Conservation (phyloP, 768 basidiomycete genomes). For the Obba rivulosa region DNA sequence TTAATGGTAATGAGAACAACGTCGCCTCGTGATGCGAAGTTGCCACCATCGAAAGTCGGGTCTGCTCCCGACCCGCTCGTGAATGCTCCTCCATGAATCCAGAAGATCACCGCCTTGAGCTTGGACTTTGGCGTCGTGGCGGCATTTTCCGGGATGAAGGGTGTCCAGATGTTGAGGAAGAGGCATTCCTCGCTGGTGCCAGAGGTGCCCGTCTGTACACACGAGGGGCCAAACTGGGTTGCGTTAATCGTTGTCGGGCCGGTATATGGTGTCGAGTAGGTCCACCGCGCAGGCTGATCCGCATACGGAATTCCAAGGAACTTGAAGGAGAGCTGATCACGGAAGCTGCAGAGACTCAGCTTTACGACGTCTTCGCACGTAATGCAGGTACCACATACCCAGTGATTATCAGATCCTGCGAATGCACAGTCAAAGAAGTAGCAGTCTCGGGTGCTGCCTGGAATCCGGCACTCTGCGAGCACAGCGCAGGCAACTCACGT, state of each 20-base stretch:
- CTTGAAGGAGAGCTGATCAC: conserved; percentile 43
- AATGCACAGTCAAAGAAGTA: conserved; percentile 14
- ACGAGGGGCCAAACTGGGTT: conserved; percentile 19
- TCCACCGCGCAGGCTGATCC: conserved; percentile 36
- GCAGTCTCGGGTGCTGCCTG: conserved; percentile 8
- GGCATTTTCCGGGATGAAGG: conserved; percentile 26
- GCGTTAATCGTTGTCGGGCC: conserved; percentile 25
- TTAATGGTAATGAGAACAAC: conserved; percentile 35
- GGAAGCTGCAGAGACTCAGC: conserved; percentile 25
- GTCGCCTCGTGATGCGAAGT: conserved; percentile 38
- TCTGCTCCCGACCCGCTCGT: conserved; percentile 35
- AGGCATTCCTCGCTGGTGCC: conserved; percentile 39
- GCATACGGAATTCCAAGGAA: conserved; percentile 51
- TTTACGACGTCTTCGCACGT: background rate
- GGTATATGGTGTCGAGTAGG: conserved; percentile 33
- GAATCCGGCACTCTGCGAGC: conserved; percentile 17
- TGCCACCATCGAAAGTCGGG: conserved; percentile 38
- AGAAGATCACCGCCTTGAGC: conserved; percentile 42
- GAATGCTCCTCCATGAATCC: conserved; percentile 47
- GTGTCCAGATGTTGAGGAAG: conserved; percentile 43
- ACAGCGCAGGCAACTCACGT: conserved; percentile 16
- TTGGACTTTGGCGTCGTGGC: conserved; percentile 9
- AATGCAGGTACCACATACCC: conserved; percentile 10
- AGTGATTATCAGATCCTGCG: conserved; percentile 17
- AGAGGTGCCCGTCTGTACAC: conserved; percentile 21